phyloP scores from a whole-genome alignment of 73 alveolate species.

The Tetrahymena borealis region DNA sequence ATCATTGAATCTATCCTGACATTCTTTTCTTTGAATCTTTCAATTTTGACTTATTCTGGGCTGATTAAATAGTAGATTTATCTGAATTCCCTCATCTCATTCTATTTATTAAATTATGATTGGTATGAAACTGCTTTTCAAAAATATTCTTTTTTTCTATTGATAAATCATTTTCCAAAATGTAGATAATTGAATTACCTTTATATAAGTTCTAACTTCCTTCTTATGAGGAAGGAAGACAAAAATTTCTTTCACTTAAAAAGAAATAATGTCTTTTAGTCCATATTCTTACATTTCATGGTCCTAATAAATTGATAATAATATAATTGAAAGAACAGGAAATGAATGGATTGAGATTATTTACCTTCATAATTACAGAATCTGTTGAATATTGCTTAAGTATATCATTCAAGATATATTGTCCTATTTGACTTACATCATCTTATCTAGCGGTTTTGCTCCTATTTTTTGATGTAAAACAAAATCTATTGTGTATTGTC shows the following conservation, averaged over 20 bases:
- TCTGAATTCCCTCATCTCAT: neutral
- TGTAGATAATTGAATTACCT: neutral
- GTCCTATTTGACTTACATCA: neutral
- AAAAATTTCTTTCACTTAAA: neutral
- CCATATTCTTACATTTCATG: neutral
- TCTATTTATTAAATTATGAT: neutral
- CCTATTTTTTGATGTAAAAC: too few relatives aligned
- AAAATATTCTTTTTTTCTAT: too few relatives aligned
- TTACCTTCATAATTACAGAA: neutral
- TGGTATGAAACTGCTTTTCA: too few relatives aligned
- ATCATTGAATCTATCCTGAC: neutral
- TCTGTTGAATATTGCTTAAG: neutral
- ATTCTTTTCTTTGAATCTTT: neutral
- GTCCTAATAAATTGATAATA: neutral
- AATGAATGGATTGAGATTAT: neutral
- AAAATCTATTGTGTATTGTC: too few relatives aligned
- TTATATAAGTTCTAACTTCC: neutral
- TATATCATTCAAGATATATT: neutral
- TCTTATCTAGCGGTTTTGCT: neutral
- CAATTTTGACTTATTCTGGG: neutral
- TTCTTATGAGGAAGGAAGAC: neutral
- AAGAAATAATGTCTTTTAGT: neutral
- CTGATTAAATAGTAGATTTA: neutral
- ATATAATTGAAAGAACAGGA: too few relatives aligned
- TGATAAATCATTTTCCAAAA: too few relatives aligned